phyloP scores from a whole-genome alignment of 2,329 filamentous ascomycete species.

The Diaporthe humulicola region DNA sequence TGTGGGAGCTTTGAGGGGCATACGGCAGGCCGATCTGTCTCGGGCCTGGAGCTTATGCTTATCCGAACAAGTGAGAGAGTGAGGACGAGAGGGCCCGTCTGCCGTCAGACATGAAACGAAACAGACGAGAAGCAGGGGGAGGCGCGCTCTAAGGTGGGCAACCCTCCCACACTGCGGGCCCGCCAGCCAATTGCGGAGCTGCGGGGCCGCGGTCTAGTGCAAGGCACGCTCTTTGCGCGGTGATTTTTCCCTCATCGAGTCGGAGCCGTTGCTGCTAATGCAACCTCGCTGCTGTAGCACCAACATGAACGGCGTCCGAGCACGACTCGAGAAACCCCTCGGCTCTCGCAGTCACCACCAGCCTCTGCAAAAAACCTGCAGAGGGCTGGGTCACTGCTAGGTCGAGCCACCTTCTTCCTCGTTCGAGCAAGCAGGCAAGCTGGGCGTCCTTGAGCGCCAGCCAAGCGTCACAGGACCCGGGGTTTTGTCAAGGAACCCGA shows the following conservation, averaged over 20 bases:
- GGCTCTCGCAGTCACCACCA: not conserved
- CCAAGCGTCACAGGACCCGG: constrained; percentile 16
- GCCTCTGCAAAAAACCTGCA: not conserved
- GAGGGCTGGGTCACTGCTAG: not conserved
- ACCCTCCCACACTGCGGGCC: not conserved
- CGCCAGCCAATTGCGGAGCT: not conserved
- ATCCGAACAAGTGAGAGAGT: not conserved
- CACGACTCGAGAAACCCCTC: not conserved
- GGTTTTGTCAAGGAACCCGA: not conserved
- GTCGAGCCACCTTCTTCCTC: not conserved
- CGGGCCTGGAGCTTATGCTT: constrained; percentile 7
- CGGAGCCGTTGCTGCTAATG: constrained; percentile 7
- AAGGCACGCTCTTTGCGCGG: constrained; percentile 5
- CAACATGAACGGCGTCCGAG: constrained; percentile 24
- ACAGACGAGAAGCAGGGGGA: constrained; percentile 18
- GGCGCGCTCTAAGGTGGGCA: not conserved
- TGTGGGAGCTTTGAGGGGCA: not conserved
- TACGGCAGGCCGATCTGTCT: not conserved
- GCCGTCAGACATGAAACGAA: constrained; percentile 21
- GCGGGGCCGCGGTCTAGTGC: constrained; percentile 5
- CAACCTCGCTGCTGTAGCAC: constrained; percentile 5
- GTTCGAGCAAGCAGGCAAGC: too few species aligned
- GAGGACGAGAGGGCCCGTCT: not conserved
- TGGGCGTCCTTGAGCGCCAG: constrained; percentile 11
- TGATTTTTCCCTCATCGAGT: constrained; percentile 7